Conservation (phyloP, 345 rosid genomes). For the Brassica incana region DNA sequence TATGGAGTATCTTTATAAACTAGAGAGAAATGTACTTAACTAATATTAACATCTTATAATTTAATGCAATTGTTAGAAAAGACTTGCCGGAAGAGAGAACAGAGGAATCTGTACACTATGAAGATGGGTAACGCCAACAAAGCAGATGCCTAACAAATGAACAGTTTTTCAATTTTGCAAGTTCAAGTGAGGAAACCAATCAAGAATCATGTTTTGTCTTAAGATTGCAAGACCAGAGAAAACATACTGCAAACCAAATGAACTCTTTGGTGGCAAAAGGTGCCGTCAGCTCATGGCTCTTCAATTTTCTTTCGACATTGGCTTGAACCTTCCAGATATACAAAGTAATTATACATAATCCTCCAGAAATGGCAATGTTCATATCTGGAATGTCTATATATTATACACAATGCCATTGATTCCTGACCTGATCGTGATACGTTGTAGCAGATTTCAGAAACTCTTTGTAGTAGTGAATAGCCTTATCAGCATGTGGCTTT, state of each 20-base stretch:
- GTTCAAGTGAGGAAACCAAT: constrained; percentile 5
- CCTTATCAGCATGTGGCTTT: constrained; percentile 85
- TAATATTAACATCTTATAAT: neutral
- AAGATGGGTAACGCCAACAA: constrained; percentile 75
- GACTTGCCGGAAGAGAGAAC: constrained; percentile 63
- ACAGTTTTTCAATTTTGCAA: neutral
- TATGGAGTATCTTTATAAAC: neutral
- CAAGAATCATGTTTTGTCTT: neutral
- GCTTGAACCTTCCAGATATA: constrained; percentile 63
- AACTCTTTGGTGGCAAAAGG: constrained; percentile 89
- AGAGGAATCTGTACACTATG: constrained; percentile 50
- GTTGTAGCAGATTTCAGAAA: constrained; percentile 78
- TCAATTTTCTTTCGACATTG: constrained; percentile 57
- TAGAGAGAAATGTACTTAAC: neutral
- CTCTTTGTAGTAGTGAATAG: constrained; percentile 60
- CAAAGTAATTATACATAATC: constrained; percentile 36
- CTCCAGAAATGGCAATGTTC: neutral
- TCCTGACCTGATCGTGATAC: constrained; percentile 88
- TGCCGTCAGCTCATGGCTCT: constrained; percentile 71
- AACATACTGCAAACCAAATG: constrained; percentile 80
- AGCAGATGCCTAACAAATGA: constrained; percentile 84
- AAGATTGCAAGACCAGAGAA: constrained; percentile 7
- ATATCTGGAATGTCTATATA: constrained; percentile 24
- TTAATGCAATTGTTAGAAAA: constrained; percentile 10
- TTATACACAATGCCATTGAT: constrained; percentile 35